Conservation (phyloP, 2,329 filamentous ascomycete genomes). For the Scedosporium boydii region DNA sequence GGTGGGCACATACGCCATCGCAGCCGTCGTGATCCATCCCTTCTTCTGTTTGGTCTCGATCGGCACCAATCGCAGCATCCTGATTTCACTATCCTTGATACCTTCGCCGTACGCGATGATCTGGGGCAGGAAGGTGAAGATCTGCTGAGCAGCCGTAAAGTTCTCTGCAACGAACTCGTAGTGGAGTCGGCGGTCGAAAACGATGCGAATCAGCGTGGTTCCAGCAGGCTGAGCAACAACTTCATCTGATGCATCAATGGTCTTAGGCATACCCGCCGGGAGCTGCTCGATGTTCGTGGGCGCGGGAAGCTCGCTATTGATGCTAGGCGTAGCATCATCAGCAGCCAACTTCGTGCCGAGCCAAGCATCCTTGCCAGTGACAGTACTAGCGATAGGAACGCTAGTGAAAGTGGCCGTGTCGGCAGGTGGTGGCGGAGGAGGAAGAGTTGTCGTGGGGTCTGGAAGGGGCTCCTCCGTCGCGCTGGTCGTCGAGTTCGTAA, state of each 20-base stretch:
- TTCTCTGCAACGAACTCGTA: constrained; percentile 72
- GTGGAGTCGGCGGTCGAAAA: constrained; percentile 72
- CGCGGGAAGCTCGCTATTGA: constrained; percentile 9
- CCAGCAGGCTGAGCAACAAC: constrained; percentile 46
- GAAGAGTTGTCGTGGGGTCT: not conserved
- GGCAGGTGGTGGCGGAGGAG: constrained; percentile 3
- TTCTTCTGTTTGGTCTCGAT: constrained; percentile 60
- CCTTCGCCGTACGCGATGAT: constrained; percentile 58
- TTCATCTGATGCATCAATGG: constrained; percentile 61
- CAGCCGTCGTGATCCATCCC: constrained; percentile 74
- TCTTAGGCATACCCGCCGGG: constrained; percentile 59
- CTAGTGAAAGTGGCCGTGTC: constrained; percentile 13
- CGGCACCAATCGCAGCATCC: constrained; percentile 64
- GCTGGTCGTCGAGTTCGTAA: not conserved
- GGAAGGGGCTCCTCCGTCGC: not conserved
- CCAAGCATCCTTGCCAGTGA: constrained; percentile 9
- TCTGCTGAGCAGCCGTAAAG: constrained; percentile 67
- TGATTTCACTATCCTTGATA: constrained; percentile 45
- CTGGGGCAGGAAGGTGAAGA: constrained; percentile 68
- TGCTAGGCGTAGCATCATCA: constrained; percentile 10
- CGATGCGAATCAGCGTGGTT: constrained; percentile 69
- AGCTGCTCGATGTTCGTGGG: constrained; percentile 36
- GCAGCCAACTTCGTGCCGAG: constrained; percentile 10
- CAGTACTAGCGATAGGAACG: constrained; percentile 8
- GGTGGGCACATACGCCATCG: constrained; percentile 58